These are phyloP conservation scores for Apiospora saccharicola DNA, from an alignment of 2,329 filamentous ascomycete species.

Conservation along the genomic window DNA sequence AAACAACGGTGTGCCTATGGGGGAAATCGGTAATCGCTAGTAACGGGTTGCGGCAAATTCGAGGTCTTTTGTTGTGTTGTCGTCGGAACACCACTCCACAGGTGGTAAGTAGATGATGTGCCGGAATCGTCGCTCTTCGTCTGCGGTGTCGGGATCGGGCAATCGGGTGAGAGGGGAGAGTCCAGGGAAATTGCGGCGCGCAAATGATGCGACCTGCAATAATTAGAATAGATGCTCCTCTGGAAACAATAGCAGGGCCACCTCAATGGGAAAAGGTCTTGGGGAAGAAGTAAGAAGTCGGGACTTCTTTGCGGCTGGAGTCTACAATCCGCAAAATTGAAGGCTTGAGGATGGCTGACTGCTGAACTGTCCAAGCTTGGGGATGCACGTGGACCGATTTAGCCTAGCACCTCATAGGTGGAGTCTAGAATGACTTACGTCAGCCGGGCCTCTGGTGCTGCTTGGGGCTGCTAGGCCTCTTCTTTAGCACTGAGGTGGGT, in stretches of 20 bases:
- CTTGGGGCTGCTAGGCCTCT: too few species aligned
- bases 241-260: slow-evolving; percentile 9
- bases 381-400: slow-evolving; percentile 20
- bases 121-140: slow-evolving; percentile 12
- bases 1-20: neutral
- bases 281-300: slow-evolving; percentile 13
- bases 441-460: neutral
- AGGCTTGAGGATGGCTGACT: slow-evolving; percentile 20
- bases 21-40: neutral
- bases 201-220: slow-evolving; percentile 2
- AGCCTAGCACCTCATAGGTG: slow-evolving; percentile 20
- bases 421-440: neutral
- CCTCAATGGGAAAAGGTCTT: slow-evolving; percentile 4
- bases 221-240: slow-evolving; percentile 11
- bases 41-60: neutral
- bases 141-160: neutral
- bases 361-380: slow-evolving; percentile 15
- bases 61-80: neutral
- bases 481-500: too few species aligned
- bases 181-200: slow-evolving; percentile 15
- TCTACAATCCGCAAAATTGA: slow-evolving; percentile 24
- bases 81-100: neutral
- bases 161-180: neutral
- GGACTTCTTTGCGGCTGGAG: slow-evolving; percentile 22
- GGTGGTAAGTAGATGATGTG: neutral